phyloP scores from a whole-genome alignment of 2,329 filamentous ascomycete species.

The Colletotrichum simmondsii region DNA sequence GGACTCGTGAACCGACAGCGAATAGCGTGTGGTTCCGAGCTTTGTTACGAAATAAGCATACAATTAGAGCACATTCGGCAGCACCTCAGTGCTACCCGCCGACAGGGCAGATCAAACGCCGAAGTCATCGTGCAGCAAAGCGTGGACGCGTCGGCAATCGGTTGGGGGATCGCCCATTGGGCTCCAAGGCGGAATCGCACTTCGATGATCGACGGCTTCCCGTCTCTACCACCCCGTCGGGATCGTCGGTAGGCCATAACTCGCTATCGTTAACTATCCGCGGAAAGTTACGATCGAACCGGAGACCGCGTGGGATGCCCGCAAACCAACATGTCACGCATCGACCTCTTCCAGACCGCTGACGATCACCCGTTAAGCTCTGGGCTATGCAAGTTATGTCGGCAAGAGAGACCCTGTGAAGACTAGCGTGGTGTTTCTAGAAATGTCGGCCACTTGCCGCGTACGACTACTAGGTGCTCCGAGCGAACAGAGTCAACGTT shows the following conservation, averaged over 20 bases:
- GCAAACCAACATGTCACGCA: not conserved
- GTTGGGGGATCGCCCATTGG: not conserved
- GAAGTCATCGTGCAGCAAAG: not conserved
- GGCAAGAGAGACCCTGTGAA: not conserved
- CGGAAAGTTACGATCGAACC: not conserved
- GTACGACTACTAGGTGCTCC: not conserved
- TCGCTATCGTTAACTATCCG: not conserved
- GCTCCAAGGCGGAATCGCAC: not conserved
- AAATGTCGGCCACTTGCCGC: not conserved
- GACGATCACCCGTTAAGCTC: slow-evolving; percentile 1
- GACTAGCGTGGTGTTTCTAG: slow-evolving; percentile 7
- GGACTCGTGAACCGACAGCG: not conserved
- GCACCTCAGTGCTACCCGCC: not conserved
- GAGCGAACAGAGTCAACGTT: not conserved
- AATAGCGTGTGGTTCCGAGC: not conserved
- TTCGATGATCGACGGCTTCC: slow-evolving; percentile 23
- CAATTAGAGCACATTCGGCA: not conserved
- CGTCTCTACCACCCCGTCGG: slow-evolving; percentile 6
- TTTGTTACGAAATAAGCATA: not conserved
- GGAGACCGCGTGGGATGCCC: not conserved
- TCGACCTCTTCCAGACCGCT: not conserved
- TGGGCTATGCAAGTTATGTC: not conserved
- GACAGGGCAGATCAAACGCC: not conserved
- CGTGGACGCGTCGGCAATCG: not conserved
- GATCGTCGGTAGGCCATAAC: not conserved